Conservation (phyloP, 2,329 filamentous ascomycete genomes). For the Zymoseptoria tritici region DNA sequence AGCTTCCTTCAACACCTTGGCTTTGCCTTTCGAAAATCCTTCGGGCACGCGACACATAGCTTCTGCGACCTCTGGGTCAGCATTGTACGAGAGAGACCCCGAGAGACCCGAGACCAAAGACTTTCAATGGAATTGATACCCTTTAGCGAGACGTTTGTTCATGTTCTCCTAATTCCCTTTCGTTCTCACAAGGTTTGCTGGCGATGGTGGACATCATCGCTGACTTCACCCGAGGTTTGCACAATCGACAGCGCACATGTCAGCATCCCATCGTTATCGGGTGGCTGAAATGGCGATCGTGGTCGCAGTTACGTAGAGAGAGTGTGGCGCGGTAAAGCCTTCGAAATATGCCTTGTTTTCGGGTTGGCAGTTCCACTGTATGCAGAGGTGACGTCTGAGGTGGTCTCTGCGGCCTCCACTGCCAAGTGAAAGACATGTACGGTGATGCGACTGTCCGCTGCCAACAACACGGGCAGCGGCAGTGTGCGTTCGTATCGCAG, state of each 20-base stretch:
- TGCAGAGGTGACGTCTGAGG: not conserved
- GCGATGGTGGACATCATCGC: no score
- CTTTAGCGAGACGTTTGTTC: constrained; percentile 10
- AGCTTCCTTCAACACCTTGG: not conserved
- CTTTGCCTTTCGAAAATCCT: not conserved
- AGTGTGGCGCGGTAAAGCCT: not conserved
- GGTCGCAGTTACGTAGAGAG: not conserved
- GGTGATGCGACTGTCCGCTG: not conserved
- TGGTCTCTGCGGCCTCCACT: not conserved
- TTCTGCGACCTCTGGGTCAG: not conserved
- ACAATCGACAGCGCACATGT: not conserved
- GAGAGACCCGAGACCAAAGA: not conserved
- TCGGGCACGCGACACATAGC: not conserved
- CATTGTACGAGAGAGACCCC: not conserved
- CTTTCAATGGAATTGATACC: constrained; percentile 18
- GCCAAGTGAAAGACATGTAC: not conserved
- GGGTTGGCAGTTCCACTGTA: not conserved
- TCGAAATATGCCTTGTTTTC: not conserved
- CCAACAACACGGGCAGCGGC: no score
- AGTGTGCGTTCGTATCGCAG: not conserved
- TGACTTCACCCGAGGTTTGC: no score
- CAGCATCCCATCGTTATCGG: not conserved
- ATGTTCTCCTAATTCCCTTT: not conserved
- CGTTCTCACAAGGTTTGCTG: no score
- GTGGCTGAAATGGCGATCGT: not conserved